Evolutionary conservation across 768 basidiomycete genomes (phyloP).

Genomic region (Suillus lakei): DNA sequence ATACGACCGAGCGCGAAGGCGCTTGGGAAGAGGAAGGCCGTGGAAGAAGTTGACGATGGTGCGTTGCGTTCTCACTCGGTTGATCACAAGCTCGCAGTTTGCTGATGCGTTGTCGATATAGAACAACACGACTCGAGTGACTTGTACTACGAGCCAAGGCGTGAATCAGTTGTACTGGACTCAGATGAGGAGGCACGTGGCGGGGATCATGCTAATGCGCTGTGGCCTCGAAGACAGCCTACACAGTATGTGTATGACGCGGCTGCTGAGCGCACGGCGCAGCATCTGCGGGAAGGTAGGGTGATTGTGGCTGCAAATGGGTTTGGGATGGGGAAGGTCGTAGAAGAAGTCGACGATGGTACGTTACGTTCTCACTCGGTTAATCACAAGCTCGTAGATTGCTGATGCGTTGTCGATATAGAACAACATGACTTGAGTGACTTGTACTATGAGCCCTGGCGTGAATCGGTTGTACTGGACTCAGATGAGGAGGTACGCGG

Average conservation of each 20-base stretch:
- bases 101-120: slow-evolving; percentile 24
- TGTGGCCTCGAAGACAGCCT: slow-evolving; percentile 48
- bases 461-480: slow-evolving; percentile 40
- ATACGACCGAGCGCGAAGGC: slow-evolving; percentile 81
- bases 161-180: slow-evolving; percentile 40
- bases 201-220: slow-evolving; percentile 1
- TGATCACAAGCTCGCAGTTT: slow-evolving; percentile 2
- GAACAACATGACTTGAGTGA: slow-evolving; percentile 62
- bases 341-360: slow-evolving; percentile 53
- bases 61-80: slow-evolving; percentile 27
- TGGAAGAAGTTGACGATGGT: slow-evolving; percentile 53
- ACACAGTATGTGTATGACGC: slow-evolving; percentile 90
- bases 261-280: slow-evolving; percentile 76
- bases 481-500: slow-evolving; percentile 44
- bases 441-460: slow-evolving; percentile 50
- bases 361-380: slow-evolving; percentile 27
- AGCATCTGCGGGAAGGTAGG: slow-evolving; percentile 54
- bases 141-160: slow-evolving; percentile 49
- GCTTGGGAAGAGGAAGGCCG: too few species aligned
- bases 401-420: slow-evolving; percentile 25
- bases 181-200: slow-evolving; percentile 45
- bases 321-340: slow-evolving; percentile 80
- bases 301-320: too few species aligned
- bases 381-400: background rate
- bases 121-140: slow-evolving; percentile 61